phyloP scores from a whole-genome alignment of 2,329 filamentous ascomycete species.

The Aspergillus costaricaensis region DNA sequence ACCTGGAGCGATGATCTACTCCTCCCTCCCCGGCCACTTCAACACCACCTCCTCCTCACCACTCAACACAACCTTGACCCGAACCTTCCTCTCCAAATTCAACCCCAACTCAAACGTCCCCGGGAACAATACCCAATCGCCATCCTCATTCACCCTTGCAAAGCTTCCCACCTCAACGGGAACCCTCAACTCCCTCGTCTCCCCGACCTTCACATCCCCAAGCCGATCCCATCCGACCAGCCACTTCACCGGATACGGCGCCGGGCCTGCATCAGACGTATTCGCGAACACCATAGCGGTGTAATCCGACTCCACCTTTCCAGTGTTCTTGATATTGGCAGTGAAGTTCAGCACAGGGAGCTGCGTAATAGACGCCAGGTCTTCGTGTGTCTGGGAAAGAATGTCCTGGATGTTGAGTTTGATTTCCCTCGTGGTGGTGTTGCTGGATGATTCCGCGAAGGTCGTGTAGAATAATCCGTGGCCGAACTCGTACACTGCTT shows the following conservation, averaged over 20 bases:
- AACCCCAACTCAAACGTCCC: slow-evolving; percentile 45
- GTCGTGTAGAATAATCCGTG: slow-evolving; percentile 49
- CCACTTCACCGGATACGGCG: slow-evolving; percentile 46
- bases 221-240: slow-evolving; percentile 44
- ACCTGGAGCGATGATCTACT: background rate
- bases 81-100: slow-evolving; percentile 42
- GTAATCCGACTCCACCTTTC: slow-evolving; percentile 42
- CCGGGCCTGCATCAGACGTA: slow-evolving; percentile 40
- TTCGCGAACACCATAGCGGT: slow-evolving; percentile 44
- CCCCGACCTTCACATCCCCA: slow-evolving; percentile 25
- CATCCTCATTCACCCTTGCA: slow-evolving; percentile 39
- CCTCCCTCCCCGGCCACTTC: slow-evolving; percentile 36
- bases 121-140: slow-evolving; percentile 45
- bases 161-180: slow-evolving; percentile 43
- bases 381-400: slow-evolving; percentile 30
- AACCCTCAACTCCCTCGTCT: slow-evolving; percentile 32
- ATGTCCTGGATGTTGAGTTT: slow-evolving; percentile 37
- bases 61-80: slow-evolving; percentile 34
- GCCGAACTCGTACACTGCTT: slow-evolving; percentile 46
- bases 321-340: slow-evolving; percentile 40
- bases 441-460: slow-evolving; percentile 28
- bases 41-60: slow-evolving; percentile 34
- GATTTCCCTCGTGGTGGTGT: background rate
- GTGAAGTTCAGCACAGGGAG: slow-evolving; percentile 42
- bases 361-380: slow-evolving; percentile 35